Conservation (phyloP, 345 rosid genomes). For the Psidium friedrichsthalianum region DNA sequence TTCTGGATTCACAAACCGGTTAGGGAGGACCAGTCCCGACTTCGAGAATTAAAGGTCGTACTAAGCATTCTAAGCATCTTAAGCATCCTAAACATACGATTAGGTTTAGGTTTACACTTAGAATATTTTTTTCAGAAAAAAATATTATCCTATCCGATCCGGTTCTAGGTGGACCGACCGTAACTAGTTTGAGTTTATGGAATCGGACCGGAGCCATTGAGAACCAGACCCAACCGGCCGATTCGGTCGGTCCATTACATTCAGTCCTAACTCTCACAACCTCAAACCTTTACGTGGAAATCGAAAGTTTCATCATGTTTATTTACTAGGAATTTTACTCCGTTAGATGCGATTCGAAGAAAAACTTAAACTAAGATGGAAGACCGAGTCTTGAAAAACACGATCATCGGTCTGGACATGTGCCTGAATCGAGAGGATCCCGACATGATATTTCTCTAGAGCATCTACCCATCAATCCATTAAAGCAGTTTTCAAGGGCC, state of each 20-base stretch:
- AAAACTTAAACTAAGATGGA: background rate
- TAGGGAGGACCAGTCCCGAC: too few species aligned
- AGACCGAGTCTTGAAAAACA: background rate
- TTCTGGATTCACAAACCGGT: background rate
- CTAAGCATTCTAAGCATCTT: too few species aligned
- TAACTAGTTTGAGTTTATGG: too few species aligned
- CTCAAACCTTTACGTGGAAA: background rate
- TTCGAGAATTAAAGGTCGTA: too few species aligned
- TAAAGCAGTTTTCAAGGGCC: background rate
- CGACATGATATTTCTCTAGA: background rate
- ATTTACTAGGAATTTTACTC: background rate
- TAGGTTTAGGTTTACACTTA: too few species aligned
- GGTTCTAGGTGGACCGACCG: too few species aligned
- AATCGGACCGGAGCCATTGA: too few species aligned
- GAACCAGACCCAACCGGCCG: too few species aligned
- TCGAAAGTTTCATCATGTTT: background rate
- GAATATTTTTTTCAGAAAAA: too few species aligned
- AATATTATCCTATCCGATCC: too few species aligned
- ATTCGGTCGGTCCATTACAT: too few species aligned
- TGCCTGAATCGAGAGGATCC: background rate
- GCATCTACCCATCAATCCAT: background rate
- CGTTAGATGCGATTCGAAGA: background rate
- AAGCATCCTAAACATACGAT: too few species aligned
- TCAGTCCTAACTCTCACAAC: background rate
- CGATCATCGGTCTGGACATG: background rate